Conservation (phyloP, 495 filamentous ascomycete species). For the Pyrenopolyporus hunteri region DNA sequence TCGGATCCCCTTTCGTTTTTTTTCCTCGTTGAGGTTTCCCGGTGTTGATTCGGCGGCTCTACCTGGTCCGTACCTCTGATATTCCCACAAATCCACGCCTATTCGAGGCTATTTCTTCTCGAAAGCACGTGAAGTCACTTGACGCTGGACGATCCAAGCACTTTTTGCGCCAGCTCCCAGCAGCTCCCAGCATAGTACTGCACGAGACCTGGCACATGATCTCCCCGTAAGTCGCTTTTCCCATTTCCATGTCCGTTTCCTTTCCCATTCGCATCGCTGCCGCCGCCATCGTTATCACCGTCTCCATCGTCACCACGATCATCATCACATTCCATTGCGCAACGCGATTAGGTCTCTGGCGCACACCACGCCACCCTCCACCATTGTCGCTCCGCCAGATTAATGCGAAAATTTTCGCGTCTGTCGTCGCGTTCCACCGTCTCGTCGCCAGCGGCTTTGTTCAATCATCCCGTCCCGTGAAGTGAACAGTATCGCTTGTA, state of each 20-base stretch:
- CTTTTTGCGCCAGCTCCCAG: conserved; percentile 10
- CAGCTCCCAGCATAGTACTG: conserved; percentile 34
- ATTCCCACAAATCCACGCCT: conserved; percentile 41
- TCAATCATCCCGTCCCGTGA: not conserved
- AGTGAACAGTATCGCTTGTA: conserved; percentile 8
- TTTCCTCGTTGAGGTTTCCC: conserved; percentile 19
- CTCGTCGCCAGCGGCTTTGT: not conserved
- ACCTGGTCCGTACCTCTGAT: conserved; percentile 34
- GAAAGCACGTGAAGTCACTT: conserved; percentile 48
- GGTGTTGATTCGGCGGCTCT: conserved; percentile 29
- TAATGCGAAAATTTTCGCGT: conserved; percentile 23
- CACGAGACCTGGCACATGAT: conserved; percentile 46
- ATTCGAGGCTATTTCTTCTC: conserved; percentile 42
- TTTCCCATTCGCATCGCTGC: conserved; percentile 1
- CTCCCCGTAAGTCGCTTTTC: conserved; percentile 38
- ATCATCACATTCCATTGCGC: too few species aligned
- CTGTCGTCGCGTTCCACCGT: too few species aligned
- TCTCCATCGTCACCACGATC: not conserved
- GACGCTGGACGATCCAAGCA: conserved; percentile 44
- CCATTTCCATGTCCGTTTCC: too few species aligned
- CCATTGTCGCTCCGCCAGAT: not conserved
- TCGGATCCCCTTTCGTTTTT: conserved; percentile 7
- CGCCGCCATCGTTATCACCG: conserved; percentile 10
- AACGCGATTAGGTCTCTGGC: too few species aligned
- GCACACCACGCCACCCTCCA: too few species aligned